phyloP scores from a whole-genome alignment of 345 rosid species.

The Acer negundo region DNA sequence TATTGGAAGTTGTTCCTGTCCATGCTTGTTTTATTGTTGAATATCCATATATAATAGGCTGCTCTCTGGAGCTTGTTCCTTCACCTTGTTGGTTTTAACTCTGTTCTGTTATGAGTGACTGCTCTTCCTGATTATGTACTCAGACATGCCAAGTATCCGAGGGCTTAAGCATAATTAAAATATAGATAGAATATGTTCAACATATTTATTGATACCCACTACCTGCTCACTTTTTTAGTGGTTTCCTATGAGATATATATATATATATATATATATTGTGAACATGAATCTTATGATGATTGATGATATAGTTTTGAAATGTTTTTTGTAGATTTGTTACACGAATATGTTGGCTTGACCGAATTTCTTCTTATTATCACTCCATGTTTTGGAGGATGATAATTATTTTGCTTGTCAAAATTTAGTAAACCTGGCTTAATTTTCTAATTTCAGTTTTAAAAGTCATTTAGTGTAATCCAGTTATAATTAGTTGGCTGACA shows the following conservation, averaged over 20 bases:
- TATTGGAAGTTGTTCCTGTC: conserved; percentile 4
- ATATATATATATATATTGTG: no score
- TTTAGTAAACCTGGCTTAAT: conserved; percentile 8
- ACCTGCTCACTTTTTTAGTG: not conserved
- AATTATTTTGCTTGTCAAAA: conserved; percentile 14
- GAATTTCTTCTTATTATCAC: conserved; percentile 9
- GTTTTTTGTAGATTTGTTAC: not conserved
- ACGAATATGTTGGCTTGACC: not conserved
- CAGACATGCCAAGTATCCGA: not conserved
- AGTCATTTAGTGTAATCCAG: conserved; percentile 13
- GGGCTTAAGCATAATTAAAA: not conserved
- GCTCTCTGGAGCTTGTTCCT: conserved; percentile 5
- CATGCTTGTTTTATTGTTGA: conserved; percentile 12
- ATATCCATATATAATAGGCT: not conserved
- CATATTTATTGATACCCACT: not conserved
- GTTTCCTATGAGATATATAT: not conserved
- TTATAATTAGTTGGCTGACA: conserved; percentile 12
- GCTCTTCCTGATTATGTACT: not conserved
- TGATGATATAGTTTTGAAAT: conserved; percentile 2
- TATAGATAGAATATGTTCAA: not conserved
- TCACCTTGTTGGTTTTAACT: conserved; percentile 13
- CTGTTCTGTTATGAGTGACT: not conserved
- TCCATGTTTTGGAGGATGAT: not conserved
- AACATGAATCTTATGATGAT: not conserved
- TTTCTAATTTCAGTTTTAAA: conserved; percentile 5